These are phyloP conservation scores for Volvox reticuliferus DNA, from an alignment of 139 green algal species.

Conservation along the genomic window DNA sequence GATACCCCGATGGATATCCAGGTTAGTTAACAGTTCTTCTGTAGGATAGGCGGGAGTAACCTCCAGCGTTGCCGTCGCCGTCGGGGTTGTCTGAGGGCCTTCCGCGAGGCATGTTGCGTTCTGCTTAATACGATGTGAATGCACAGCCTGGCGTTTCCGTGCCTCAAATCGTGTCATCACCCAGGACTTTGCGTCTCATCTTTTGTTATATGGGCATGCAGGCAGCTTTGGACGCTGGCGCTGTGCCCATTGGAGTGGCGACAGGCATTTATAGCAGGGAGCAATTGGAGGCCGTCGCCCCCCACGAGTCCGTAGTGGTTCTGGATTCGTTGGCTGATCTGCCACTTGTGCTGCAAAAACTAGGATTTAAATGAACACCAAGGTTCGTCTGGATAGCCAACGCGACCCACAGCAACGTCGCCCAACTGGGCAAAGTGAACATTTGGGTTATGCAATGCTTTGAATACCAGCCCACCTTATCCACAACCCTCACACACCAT, in stretches of 20 bases:
- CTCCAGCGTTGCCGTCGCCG: neutral
- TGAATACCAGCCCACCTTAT: too few species aligned
- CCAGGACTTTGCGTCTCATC: too few species aligned
- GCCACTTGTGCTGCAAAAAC: constrained; percentile 5
- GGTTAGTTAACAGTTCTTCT: neutral
- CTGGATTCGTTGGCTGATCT: constrained; percentile 55
- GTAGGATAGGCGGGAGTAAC: too few species aligned
- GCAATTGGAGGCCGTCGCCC: constrained; percentile 58
- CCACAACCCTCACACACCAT: too few species aligned
- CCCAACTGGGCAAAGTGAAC: too few species aligned
- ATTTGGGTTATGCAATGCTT: too few species aligned
- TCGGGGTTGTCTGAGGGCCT: neutral
- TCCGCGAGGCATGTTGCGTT: too few species aligned
- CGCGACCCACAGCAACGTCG: too few species aligned
- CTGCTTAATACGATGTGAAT: too few species aligned
- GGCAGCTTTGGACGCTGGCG: constrained; percentile 76
- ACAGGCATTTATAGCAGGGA: constrained; percentile 83
- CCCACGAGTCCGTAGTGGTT: constrained; percentile 36
- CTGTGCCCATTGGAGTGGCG: constrained; percentile 76
- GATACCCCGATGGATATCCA: constrained; percentile 90
- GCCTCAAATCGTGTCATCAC: too few species aligned
- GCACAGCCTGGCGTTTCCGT: too few species aligned
- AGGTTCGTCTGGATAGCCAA: neutral
- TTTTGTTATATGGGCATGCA: neutral
- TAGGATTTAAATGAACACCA: constrained; percentile 7